Percentiles rank a stretch among this genome's conserved stretches.
These are phyloP conservation scores for Amanita rimosa DNA, from an alignment of 768 basidiomycete species.

Conservation along the genomic window DNA sequence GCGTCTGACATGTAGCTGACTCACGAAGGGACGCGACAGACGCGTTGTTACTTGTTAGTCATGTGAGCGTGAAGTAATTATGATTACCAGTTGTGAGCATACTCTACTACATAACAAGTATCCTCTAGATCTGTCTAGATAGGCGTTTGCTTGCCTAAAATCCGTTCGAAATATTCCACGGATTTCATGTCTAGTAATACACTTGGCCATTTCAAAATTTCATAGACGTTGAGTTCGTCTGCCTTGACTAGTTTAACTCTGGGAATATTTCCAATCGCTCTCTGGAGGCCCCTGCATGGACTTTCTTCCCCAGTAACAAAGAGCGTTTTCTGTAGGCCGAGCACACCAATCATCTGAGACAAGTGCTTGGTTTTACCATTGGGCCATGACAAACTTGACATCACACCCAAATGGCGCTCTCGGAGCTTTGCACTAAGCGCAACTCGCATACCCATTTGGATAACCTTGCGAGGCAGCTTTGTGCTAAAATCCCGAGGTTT, in stretches of 20 bases:
- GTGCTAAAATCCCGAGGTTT: slow-evolving; percentile 89
- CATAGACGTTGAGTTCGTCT: slow-evolving; percentile 66
- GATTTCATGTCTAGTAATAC: slow-evolving; percentile 75
- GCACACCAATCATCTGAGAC: slow-evolving; percentile 43
- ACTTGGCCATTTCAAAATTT: slow-evolving; percentile 74
- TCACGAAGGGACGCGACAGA: slow-evolving; percentile 5
- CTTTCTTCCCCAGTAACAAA: slow-evolving; percentile 60
- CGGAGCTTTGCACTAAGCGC: slow-evolving; percentile 77
- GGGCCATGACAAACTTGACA: slow-evolving; percentile 63
- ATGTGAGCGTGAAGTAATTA: slow-evolving; percentile 21
- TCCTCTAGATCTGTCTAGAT: not conserved
- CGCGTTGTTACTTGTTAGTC: slow-evolving; percentile 13
- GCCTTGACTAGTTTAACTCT: slow-evolving; percentile 52
- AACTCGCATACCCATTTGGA: slow-evolving; percentile 87
- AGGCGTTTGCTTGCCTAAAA: slow-evolving; percentile 31
- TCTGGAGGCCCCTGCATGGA: slow-evolving; percentile 42
- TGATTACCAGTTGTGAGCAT: not conserved
- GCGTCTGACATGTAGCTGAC: slow-evolving; percentile 40
- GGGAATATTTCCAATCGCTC: slow-evolving; percentile 64
- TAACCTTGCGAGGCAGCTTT: slow-evolving; percentile 85
- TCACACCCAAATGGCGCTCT: slow-evolving; percentile 65
- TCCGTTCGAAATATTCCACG: slow-evolving; percentile 66
- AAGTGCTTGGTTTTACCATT: slow-evolving; percentile 63
- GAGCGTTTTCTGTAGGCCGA: slow-evolving; percentile 65
- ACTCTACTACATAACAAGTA: not conserved